Conservation (phyloP, 2,329 filamentous ascomycete genomes). For the Xylaria polymorpha region DNA sequence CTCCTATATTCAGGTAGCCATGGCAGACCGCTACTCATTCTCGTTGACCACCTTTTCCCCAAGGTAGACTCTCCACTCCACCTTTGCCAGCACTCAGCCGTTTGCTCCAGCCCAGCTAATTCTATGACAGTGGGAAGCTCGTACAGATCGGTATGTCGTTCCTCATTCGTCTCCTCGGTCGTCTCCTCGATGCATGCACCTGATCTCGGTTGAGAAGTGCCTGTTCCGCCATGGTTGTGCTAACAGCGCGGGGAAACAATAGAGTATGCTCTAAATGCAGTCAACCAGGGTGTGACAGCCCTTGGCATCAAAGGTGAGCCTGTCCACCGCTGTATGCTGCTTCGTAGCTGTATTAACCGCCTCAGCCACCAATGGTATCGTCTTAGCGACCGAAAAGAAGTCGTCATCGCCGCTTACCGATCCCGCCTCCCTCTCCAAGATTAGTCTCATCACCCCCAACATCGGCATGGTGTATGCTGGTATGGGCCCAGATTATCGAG, state of each 20-base stretch:
- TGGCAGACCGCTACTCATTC: slow-evolving; percentile 99
- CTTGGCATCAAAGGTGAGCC: slow-evolving; percentile 93
- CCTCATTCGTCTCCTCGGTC: slow-evolving; percentile 6
- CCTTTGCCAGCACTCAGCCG: slow-evolving; percentile 36
- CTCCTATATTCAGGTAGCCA: slow-evolving; percentile 56
- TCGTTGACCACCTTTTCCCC: slow-evolving; percentile 99
- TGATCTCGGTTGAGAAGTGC: not conserved
- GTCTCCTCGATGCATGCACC: not conserved
- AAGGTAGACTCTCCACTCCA: slow-evolving; percentile 73
- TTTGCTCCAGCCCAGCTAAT: slow-evolving; percentile 57
- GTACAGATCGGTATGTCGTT: slow-evolving; percentile 86
- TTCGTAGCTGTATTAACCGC: slow-evolving; percentile 33
- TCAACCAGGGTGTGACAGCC: slow-evolving; percentile 98
- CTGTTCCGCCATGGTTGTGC: slow-evolving; percentile 11
- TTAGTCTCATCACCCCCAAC: slow-evolving; percentile 97
- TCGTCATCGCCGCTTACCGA: slow-evolving; percentile 98
- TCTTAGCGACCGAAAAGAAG: slow-evolving; percentile 99
- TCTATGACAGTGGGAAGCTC: slow-evolving; percentile 84
- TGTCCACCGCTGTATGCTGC: not conserved
- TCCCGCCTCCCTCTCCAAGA: slow-evolving; percentile 92
- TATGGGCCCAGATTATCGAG: slow-evolving; percentile 98
- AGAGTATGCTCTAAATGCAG: slow-evolving; percentile 99
- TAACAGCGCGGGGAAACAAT: slow-evolving; percentile 24
- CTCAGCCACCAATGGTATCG: slow-evolving; percentile 95
- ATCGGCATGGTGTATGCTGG: slow-evolving; percentile 99